These are phyloP conservation scores for Lanmaoa pseudosensibilis DNA, from an alignment of 768 basidiomycete genomes.

Conservation along the genomic window DNA sequence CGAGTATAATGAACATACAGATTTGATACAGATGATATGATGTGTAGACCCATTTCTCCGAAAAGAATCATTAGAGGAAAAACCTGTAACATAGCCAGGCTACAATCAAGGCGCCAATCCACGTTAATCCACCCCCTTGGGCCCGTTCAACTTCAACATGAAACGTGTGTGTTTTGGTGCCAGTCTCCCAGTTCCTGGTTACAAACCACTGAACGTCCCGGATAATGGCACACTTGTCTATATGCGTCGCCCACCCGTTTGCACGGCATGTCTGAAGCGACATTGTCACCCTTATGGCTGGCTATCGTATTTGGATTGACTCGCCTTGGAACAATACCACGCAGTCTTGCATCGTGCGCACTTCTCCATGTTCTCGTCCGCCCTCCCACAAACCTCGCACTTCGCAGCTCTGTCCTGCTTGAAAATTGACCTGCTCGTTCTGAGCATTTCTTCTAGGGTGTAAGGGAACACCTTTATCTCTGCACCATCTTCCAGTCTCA, in stretches of 20 bases:
- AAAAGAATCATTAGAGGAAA: not conserved
- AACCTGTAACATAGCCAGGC: not conserved
- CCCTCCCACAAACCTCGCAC: conserved; percentile 26
- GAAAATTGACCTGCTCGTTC: conserved; percentile 22
- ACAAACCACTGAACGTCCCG: conserved; percentile 33
- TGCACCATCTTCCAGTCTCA: conserved; percentile 26
- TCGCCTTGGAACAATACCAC: conserved; percentile 32
- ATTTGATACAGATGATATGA: conserved; percentile 2
- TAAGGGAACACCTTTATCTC: conserved; percentile 30
- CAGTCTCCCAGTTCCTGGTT: conserved; percentile 29
- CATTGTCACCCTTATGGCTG: conserved; percentile 1
- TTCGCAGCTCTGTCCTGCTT: conserved; percentile 18
- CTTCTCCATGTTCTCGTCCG: conserved; percentile 19
- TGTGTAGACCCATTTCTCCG: not conserved
- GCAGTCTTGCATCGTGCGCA: conserved; percentile 30
- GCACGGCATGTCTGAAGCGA: conserved; percentile 23
- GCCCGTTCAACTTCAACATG: conserved; percentile 10
- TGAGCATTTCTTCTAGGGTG: conserved; percentile 27
- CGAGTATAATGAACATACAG: not conserved
- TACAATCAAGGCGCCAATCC: conserved; percentile 2
- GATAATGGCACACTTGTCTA: conserved; percentile 22
- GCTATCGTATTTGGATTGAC: conserved; percentile 1
- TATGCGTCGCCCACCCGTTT: conserved; percentile 24
- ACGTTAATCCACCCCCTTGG: conserved; percentile 11
- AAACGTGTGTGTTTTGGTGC: conserved; percentile 15